Evolutionary conservation across 148 eudicot species (phyloP).

Genomic region (Drosera capensis): DNA sequence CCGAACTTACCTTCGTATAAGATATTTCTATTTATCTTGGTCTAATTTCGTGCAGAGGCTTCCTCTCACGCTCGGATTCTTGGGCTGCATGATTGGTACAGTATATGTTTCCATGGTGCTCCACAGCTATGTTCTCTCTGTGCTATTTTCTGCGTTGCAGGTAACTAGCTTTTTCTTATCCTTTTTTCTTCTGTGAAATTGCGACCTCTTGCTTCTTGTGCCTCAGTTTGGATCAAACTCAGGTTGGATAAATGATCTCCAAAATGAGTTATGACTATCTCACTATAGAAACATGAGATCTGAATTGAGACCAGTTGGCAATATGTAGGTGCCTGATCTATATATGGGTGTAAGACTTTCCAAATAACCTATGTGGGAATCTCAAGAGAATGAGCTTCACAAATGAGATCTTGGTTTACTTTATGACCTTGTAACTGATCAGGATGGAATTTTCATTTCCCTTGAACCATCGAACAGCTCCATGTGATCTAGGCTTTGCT

Average conservation of each 20-base stretch:
- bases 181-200: not conserved
- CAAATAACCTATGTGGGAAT: too few species aligned
- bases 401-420: too few species aligned
- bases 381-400: too few species aligned
- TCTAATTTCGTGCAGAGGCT: slow-evolving; percentile 53
- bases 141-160: slow-evolving; percentile 83
- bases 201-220: not conserved
- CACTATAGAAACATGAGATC: too few species aligned
- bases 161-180: slow-evolving; percentile 12
- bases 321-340: too few species aligned
- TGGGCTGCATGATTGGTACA: slow-evolving; percentile 83
- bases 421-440: too few species aligned
- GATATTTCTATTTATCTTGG: not conserved
- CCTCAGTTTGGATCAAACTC: not conserved
- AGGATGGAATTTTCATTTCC: too few species aligned
- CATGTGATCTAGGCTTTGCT: too few species aligned
- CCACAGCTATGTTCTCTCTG: slow-evolving; percentile 87
- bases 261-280: not conserved
- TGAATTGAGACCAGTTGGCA: too few species aligned
- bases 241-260: not conserved
- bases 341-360: too few species aligned
- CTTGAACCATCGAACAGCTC: too few species aligned
- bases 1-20: not conserved
- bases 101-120: slow-evolving; percentile 97
- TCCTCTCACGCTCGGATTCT: slow-evolving; percentile 87